Conservation (phyloP, 2,329 filamentous ascomycete genomes). For the Fusarium sp. region DNA sequence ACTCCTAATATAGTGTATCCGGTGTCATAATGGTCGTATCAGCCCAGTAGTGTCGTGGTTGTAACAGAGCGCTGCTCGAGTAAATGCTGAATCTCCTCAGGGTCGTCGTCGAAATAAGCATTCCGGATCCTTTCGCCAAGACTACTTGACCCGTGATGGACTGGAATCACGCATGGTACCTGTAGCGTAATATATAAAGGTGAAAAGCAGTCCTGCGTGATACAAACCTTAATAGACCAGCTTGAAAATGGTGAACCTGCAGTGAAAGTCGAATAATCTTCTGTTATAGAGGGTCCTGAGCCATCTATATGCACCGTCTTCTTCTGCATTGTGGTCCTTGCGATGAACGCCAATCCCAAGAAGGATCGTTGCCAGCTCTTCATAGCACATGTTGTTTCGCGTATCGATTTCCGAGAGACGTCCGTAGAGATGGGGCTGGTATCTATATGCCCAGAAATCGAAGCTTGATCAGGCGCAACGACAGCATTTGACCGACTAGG, state of each 20-base stretch:
- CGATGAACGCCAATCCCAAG: neutral
- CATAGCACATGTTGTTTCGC: accelerated
- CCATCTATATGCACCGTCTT: accelerated
- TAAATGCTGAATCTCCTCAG: accelerated
- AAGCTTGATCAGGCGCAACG: accelerated
- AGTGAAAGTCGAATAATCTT: neutral
- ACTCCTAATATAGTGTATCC: slow-evolving; percentile 6
- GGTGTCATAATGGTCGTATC: neutral
- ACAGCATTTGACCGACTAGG: accelerated
- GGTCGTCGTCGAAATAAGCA: neutral
- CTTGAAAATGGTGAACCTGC: neutral
- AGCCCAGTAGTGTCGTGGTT: neutral
- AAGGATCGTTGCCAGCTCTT: neutral
- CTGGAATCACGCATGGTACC: neutral
- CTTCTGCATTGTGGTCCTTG: neutral
- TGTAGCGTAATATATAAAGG: neutral
- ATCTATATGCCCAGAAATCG: neutral
- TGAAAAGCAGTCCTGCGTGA: neutral
- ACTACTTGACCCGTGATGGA: accelerated
- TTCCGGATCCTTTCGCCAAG: neutral
- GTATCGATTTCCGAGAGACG: accelerated
- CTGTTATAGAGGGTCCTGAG: accelerated
- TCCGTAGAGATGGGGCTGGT: neutral
- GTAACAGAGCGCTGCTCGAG: neutral
- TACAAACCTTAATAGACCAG: neutral